Conservation (phyloP, 2,329 filamentous ascomycete genomes). For the Hypoxylon sp. region DNA sequence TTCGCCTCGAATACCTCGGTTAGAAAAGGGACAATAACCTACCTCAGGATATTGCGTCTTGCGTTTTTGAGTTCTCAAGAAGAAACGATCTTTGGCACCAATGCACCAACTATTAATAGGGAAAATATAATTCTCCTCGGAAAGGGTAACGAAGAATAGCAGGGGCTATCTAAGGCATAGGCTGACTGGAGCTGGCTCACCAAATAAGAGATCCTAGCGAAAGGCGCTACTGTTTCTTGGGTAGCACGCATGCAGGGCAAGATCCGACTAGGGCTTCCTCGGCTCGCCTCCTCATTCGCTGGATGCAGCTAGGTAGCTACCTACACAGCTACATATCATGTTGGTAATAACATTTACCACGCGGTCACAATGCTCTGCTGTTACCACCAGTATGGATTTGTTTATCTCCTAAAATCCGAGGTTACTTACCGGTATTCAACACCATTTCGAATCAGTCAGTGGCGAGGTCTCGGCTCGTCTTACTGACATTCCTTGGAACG, state of each 20-base stretch:
- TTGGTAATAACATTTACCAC: constrained; percentile 14
- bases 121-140: background rate
- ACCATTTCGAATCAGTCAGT: constrained; percentile 1
- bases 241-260: constrained; percentile 12
- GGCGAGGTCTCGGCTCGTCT: constrained; percentile 7
- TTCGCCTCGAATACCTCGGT: constrained; percentile 24
- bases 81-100: constrained; percentile 12
- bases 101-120: constrained; percentile 7
- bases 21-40: constrained; percentile 12
- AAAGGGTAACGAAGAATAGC: background rate
- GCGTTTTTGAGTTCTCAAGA: constrained; percentile 13
- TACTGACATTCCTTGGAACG: constrained; percentile 8
- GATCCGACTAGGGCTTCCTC: constrained; percentile 3
- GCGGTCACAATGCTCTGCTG: constrained; percentile 3
- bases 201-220: background rate
- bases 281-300: constrained; percentile 20
- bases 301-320: constrained; percentile 21
- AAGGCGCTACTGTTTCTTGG: constrained; percentile 8
- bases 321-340: constrained; percentile 10
- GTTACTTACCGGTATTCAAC: background rate
- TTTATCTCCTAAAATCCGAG: constrained; percentile 1
- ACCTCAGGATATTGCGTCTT: constrained; percentile 2
- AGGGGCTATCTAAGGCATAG: constrained; percentile 4
- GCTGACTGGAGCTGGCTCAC: background rate
- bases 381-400: background rate